Base-by-base conservation (phyloP, 2,329 filamentous ascomycete genomes). In the Cladosporium colombiae region DNA sequence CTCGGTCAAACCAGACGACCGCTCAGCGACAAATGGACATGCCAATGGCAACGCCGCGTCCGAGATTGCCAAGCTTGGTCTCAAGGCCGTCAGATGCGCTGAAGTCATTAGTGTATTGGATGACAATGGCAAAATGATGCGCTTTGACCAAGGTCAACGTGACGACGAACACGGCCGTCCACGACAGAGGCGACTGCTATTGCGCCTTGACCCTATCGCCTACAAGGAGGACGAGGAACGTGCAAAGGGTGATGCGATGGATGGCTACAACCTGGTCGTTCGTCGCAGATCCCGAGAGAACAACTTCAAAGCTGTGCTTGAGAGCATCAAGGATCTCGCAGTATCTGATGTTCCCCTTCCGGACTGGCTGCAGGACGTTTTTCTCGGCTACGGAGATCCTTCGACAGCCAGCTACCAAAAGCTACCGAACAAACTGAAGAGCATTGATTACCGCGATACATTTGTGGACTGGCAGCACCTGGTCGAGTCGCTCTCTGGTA, bases 401-500 rank as follows among this genome's bases (percentile, higher is more conserved):
- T 86, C 92, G 33, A 89, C 91, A 66, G 95, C 95, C 37, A 91
- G 88, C 25, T 97, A 96, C 80, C 92, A 91, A 69, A 89, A 92
- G 60, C 81, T 99, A 18, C 81, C 91, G 1, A 95, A 92, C 76
- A 86, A 89, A 66, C 83, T 96, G 69, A 88, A 88, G 72, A 91
- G 86, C 64, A 82, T 99, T 62, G 93, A 99, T 77, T 97, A 93
- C 76, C 86, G 93, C 64, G 96, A 99, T 75, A 98, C 95, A 0
- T 97, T 99, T 76, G 79, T 98, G 66, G 89, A 97, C 79, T 98
- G 94, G 93, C 89, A 96, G 72, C 96, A 99, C 81, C 83, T 99
- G 40, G 85, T 94, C 52, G 92, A 95, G 77, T 95, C 92, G 74
- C 85, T 97, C 68, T 91, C 93, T n/a, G 92, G 91, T 25, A 94